These are phyloP conservation scores for Fimicolochytrium jonesii DNA, from an alignment of 192 early-diverging fungal genomes.

Conservation along the genomic window DNA sequence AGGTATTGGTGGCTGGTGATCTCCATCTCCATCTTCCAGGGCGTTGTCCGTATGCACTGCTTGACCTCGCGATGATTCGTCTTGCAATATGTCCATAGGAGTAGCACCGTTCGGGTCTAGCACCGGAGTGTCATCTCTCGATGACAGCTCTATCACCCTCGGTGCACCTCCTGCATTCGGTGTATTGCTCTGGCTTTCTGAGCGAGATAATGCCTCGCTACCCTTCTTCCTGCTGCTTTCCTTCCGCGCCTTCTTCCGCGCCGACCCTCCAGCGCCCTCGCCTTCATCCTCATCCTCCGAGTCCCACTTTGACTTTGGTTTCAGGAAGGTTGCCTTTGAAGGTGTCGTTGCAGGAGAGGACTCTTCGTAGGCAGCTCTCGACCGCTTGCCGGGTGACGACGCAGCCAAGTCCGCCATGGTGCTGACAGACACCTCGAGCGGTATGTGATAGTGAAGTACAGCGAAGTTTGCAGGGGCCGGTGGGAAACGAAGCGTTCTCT, in stretches of 20 bases:
- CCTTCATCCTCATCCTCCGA: slow-evolving; percentile 19
- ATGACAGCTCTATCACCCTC: background rate
- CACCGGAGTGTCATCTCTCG: background rate
- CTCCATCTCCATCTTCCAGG: slow-evolving; percentile 4
- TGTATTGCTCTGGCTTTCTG: too few relatives aligned
- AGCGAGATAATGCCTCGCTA: too few relatives aligned
- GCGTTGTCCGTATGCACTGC: background rate
- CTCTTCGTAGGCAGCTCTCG: too few relatives aligned
- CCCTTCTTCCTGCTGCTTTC: background rate
- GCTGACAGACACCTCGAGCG: too few relatives aligned
- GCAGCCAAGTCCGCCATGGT: too few relatives aligned
- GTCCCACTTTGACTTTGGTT: slow-evolving; percentile 17
- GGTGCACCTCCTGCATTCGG: background rate
- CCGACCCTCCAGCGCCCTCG: background rate
- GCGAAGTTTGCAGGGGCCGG: too few relatives aligned
- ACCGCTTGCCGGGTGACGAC: too few relatives aligned
- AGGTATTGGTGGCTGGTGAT: background rate
- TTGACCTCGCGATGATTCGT: background rate
- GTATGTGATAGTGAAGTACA: too few relatives aligned
- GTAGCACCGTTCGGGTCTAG: background rate
- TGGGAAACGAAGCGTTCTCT: too few relatives aligned
- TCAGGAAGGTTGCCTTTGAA: too few relatives aligned
- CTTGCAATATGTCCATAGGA: background rate
- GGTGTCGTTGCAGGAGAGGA: too few relatives aligned
- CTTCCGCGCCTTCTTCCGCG: background rate